Evolutionary conservation across 1,284 basidiomycete species (phyloP), one percentile per base, ranked within the genome.

Genomic region (Anthracocystis panici-leucophaei): DNA sequence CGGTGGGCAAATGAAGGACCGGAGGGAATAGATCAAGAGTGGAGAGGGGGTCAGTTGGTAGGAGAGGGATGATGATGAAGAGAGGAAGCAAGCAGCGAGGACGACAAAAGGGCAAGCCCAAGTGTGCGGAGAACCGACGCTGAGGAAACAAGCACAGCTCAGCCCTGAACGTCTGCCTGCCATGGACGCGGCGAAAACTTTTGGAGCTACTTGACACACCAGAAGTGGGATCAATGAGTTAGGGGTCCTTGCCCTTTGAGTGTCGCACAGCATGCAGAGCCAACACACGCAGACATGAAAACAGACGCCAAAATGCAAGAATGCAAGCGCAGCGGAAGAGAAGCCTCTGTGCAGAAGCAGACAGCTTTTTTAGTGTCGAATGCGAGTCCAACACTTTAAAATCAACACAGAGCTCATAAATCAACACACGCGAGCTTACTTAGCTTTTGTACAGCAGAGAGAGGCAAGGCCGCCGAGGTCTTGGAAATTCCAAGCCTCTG

Each of bases 211-310:
- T 33, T 27, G 12, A n/a, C n/a, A n/a, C n/a, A n/a, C n/a, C n/a
- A 40, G 41, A 40, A 27, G 58, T 21, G 33, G 29, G 33, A 16
- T 20, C 18, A 51, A 38, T 42, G 20, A 42, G 11, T 45, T 52
- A 49, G 55, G 52, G 53, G 46, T 33, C 20, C 27, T 51, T 18
- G 46, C 29, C 38, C 14, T 38, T 48, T 63, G 31, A 38, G 2
- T 38, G 44, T 40, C 44, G 42, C 25, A 51, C 5, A n/a, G 33
- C 20, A 48, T 20, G 35, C n/a, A 59, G 35, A 59, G 38, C 35
- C 64, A 59, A 59, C 63, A 65, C 63, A 65, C 63, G 58, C 45
- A 56, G 38, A 55, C 52, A 58, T 33, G 11, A 23, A 52, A 52
- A 3, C 11, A 38, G 14, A 21, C 25, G 45, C 11, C 14, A 21